Evolutionary conservation across 2,329 filamentous ascomycete species (phyloP).

Genomic region (Calonectria hawksworthii): DNA sequence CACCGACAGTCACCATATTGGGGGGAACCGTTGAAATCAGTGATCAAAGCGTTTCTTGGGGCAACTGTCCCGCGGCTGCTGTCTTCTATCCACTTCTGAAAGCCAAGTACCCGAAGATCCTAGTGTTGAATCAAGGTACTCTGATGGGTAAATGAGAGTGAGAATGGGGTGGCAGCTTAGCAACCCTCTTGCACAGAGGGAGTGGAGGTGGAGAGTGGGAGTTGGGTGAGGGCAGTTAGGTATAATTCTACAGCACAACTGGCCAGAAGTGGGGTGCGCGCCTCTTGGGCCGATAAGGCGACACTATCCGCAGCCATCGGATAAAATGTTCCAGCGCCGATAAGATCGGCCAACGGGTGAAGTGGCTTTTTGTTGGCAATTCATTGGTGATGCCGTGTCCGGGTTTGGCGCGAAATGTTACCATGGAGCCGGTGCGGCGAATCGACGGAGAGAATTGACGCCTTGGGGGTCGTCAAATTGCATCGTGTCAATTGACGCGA

Average conservation of each 20-base stretch:
- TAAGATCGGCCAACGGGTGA: constrained; percentile 2
- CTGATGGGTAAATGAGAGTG: constrained; percentile 8
- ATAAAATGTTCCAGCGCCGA: not conserved
- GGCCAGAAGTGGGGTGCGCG: constrained; percentile 2
- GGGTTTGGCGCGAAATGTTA: no score
- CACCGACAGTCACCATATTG: constrained; percentile 24
- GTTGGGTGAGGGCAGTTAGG: not conserved
- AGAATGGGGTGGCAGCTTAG: constrained; percentile 20
- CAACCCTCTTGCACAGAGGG: not conserved
- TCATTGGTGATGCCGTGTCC: not conserved
- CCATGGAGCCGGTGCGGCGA: not conserved
- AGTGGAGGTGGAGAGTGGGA: constrained; percentile 12
- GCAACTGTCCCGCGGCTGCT: not conserved
- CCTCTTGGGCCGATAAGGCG: constrained; percentile 2
- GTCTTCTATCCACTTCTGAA: constrained; percentile 28
- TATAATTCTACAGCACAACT: not conserved
- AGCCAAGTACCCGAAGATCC: constrained; percentile 6
- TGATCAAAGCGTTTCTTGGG: constrained; percentile 15
- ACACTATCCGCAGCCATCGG: not conserved
- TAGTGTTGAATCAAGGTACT: constrained; percentile 2
- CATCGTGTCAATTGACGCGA: not conserved
- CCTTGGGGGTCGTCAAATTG: not conserved
- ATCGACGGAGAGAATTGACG: not conserved
- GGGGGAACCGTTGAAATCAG: constrained; percentile 1
- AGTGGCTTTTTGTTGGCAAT: not conserved